Evolutionary conservation across 345 rosid genomes (phyloP).

Genomic region (Gossypium longicalyx): DNA sequence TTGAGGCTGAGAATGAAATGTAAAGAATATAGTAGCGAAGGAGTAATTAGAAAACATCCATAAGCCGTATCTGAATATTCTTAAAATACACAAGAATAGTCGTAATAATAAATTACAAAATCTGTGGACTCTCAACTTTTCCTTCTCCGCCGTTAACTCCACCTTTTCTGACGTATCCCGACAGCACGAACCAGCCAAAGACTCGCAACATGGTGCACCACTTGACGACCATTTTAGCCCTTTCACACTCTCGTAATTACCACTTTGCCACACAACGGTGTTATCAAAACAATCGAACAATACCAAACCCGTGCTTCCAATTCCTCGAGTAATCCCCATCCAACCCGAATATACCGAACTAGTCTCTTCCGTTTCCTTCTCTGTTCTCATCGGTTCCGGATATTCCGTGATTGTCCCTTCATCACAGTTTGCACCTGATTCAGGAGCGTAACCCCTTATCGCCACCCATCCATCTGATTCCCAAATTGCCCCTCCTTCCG

Average conservation of each 20-base stretch:
- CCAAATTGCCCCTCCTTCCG: constrained; percentile 38
- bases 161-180: constrained; percentile 13
- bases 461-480: constrained; percentile 58
- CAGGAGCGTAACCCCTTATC: constrained; percentile 26
- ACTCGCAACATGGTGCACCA: neutral
- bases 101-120: constrained; percentile 18
- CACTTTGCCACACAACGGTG: constrained; percentile 11
- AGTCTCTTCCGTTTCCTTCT: constrained; percentile 11
- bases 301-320: neutral
- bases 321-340: neutral
- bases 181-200: constrained; percentile 11
- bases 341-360: constrained; percentile 21
- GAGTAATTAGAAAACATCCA: neutral
- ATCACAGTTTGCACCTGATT: constrained; percentile 6
- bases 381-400: constrained; percentile 13
- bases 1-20: neutral
- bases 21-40: neutral
- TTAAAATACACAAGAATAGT: constrained; percentile 7
- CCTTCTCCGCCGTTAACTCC: constrained; percentile 21
- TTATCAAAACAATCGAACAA: neutral
- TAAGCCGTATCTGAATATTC: constrained; percentile 21
- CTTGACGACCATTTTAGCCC: constrained; percentile 1
- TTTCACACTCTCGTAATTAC: neutral
- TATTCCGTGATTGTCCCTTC: constrained; percentile 21
- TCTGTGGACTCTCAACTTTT: constrained; percentile 6